phyloP scores from a whole-genome alignment of 768 basidiomycete genomes.

The Boletellus sp. region DNA sequence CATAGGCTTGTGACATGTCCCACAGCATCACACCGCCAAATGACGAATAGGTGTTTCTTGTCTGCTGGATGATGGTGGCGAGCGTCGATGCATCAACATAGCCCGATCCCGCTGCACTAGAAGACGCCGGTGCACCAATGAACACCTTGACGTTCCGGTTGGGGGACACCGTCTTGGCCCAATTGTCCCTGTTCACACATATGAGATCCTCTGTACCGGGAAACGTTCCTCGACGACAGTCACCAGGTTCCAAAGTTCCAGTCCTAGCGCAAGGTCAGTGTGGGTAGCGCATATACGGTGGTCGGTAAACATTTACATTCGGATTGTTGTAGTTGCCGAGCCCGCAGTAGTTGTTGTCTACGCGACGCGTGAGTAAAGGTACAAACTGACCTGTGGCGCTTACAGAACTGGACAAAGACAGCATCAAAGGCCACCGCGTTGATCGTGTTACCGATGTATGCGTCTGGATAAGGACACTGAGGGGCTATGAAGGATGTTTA shows the following conservation, averaged over 20 bases:
- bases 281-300: neutral
- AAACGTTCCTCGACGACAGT: neutral
- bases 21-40: slow-evolving; percentile 46
- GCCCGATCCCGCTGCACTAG: slow-evolving; percentile 42
- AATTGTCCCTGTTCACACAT: slow-evolving; percentile 39
- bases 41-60: slow-evolving; percentile 36
- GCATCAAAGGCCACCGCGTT: slow-evolving; percentile 46
- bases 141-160: slow-evolving; percentile 47
- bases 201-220: neutral
- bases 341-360: slow-evolving; percentile 50
- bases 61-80: slow-evolving; percentile 34
- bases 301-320: slow-evolving; percentile 24
- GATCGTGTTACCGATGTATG: slow-evolving; percentile 40
- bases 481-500: slow-evolving; percentile 22
- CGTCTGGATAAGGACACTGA: slow-evolving; percentile 49
- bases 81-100: slow-evolving; percentile 38
- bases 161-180: slow-evolving; percentile 43
- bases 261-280: slow-evolving; percentile 33
- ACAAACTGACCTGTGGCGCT: neutral
- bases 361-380: neutral
- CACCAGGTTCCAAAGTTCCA: slow-evolving; percentile 46
- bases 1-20: slow-evolving; percentile 46
- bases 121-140: slow-evolving; percentile 46
- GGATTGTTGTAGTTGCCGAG: slow-evolving; percentile 43
- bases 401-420: slow-evolving; percentile 50